Conservation (phyloP, 139 green algal species). For the Ettlia oleoabundans region DNA sequence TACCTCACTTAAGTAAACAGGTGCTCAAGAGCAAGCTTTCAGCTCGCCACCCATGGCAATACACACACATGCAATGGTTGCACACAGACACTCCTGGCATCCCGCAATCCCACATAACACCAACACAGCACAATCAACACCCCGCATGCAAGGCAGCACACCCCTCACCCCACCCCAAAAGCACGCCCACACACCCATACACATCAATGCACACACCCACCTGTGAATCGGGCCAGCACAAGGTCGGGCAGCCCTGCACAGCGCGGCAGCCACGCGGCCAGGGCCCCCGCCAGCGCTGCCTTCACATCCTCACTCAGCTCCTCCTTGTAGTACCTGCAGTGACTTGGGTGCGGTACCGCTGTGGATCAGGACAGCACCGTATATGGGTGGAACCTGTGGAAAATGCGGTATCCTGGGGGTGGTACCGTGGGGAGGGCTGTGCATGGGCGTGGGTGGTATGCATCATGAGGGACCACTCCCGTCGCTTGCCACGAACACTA, state of each 20-base stretch:
- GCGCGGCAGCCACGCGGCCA: constrained; percentile 60
- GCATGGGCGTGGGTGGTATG: no score
- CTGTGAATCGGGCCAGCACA: constrained; percentile 11
- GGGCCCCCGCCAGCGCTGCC: constrained; percentile 43
- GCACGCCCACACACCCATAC: no score
- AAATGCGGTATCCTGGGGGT: background rate
- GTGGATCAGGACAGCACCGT: background rate
- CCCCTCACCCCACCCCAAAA: background rate
- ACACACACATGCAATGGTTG: no score
- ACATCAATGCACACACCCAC: background rate
- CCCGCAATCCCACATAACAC: background rate
- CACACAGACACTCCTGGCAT: background rate
- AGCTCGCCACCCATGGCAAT: no score
- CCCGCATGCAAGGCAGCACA: background rate
- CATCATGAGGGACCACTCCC: no score
- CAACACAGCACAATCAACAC: no score
- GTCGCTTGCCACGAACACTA: no score
- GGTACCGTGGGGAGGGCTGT: no score
- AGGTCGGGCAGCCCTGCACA: constrained; percentile 13
- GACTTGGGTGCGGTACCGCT: background rate
- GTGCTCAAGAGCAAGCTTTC: no score
- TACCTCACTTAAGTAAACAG: no score
- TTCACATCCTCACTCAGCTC: constrained; percentile 66
- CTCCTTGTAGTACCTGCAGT: constrained; percentile 36
- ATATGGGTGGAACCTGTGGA: background rate